Percentiles rank a stretch among this genome's conserved stretches.
phyloP scores from a whole-genome alignment of 257 asterid species.

The Craterostigma plantagineum region DNA sequence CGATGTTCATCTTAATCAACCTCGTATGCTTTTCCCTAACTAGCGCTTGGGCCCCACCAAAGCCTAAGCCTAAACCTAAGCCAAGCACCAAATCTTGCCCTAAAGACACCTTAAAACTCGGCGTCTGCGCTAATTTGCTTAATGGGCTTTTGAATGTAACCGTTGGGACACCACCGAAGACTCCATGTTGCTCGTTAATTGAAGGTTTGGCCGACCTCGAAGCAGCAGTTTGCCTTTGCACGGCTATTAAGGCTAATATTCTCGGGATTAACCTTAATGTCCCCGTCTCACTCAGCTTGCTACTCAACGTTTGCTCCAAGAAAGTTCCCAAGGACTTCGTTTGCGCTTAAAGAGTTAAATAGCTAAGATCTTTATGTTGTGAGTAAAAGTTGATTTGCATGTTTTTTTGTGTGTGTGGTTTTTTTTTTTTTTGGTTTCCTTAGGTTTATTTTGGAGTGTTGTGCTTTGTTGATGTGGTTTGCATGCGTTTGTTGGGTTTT shows the following conservation, averaged over 20 bases:
- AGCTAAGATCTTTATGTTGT: no score
- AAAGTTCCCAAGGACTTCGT: constrained; percentile 16
- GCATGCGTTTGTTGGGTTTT: no score
- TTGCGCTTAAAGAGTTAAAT: no score
- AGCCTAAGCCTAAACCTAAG: not conserved
- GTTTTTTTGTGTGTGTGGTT: no score
- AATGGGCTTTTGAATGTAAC: constrained; percentile 6
- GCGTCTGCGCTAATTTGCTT: constrained; percentile 19
- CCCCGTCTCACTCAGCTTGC: constrained; percentile 17
- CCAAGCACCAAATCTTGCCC: constrained; percentile 12
- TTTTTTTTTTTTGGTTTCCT: no score
- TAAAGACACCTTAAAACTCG: constrained; percentile 18
- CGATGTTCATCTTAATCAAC: constrained; percentile 12
- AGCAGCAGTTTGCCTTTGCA: constrained; percentile 26
- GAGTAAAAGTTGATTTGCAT: no score
- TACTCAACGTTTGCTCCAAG: constrained; percentile 16
- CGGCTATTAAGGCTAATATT: constrained; percentile 20
- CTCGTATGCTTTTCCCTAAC: constrained; percentile 9
- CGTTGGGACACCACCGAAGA: constrained; percentile 16
- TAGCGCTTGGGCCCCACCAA: constrained; percentile 12
- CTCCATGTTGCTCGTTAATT: constrained; percentile 20
- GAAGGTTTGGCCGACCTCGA: constrained; percentile 19
- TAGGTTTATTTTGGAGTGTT: no score
- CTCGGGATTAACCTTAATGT: constrained; percentile 19
- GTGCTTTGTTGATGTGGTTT: no score